Conservation (phyloP, 306 rosid species). For the Castanea mollissima region DNA sequence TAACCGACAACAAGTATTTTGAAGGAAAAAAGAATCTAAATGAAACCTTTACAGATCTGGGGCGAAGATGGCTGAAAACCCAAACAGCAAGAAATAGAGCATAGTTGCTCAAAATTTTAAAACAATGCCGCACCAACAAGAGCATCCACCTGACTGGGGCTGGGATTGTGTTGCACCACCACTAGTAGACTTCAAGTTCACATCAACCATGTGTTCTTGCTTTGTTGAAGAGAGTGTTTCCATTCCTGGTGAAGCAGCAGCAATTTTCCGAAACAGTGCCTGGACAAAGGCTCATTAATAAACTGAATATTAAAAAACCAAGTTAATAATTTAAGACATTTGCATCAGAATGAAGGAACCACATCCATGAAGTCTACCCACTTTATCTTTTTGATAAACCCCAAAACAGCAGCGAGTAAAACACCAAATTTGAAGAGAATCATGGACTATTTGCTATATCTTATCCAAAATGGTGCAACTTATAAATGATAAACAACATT, state of each 20-base stretch:
- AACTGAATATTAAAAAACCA: not conserved
- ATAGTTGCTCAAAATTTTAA: conserved; percentile 16
- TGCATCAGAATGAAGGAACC: not conserved
- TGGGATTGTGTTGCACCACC: conserved; percentile 27
- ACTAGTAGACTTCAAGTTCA: conserved; percentile 38
- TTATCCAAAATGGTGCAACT: not conserved
- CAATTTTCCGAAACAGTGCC: conserved; percentile 48
- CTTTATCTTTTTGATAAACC: not conserved
- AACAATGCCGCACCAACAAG: conserved; percentile 28
- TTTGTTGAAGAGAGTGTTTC: conserved; percentile 44
- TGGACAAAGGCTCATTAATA: conserved; percentile 24
- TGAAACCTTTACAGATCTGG: conserved; percentile 34
- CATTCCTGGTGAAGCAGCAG: conserved; percentile 55
- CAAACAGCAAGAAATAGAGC: conserved; percentile 18
- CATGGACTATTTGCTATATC: not conserved
- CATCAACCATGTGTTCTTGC: conserved; percentile 52
- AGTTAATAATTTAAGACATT: not conserved
- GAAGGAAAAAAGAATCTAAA: not conserved
- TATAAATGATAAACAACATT: not conserved
- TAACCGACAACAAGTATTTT: not conserved
- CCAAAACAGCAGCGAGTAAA: not conserved
- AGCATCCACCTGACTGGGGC: conserved; percentile 37
- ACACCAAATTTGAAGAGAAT: not conserved
- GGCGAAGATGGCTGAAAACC: conserved; percentile 17
- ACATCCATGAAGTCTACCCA: not conserved